Evolutionary conservation across 306 rosid species (phyloP), one percentile per base, ranked within the genome.

Genomic region (Geum urbanum): DNA sequence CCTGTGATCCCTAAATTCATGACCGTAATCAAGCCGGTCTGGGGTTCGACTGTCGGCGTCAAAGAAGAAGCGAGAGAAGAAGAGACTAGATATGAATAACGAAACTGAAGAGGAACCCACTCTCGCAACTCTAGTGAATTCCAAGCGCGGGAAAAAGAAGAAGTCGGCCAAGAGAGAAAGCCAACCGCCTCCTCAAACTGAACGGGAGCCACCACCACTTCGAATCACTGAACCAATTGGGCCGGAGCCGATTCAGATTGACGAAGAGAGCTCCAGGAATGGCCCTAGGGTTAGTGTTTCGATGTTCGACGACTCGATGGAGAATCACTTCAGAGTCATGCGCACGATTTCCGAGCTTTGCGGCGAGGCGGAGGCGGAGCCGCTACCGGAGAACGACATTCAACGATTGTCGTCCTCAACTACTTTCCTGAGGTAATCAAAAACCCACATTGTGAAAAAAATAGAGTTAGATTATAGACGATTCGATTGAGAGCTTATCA

Each of bases 351-450:
- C 83, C 63, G 62, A 78, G 78, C 89, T 88, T 52, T 90, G 91
- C 10, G 86, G 95, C 7, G 82, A 90, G 72, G 83, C 66, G 6
- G 80, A 44, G 3, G 60, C 66, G 5, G 71, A 19, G 63, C 60
- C 48, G 3, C 9, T 80, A 12, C 87, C 80, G 3, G 85, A 81
- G 27, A 59, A 56, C 32, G 91, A 84, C 62, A 71, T 87, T 61
- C 84, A 71, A 68, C 83, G 83, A 69, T 71, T 87, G 22, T 75
- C 84, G 48, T 86, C 92, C 8, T 78, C 94, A 0, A 57, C 86
- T 68, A 84, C 86, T 69, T 94, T 94, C 80, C 73, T 87, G 71
- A 88, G 92, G 98, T 89, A 80, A 15, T 55, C 13, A 24, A 6
- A 22, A 11, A 12, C 51, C 37, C 32, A 3, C 32, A n/a, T n/a